These are phyloP conservation scores for Neonectria ditissima DNA, from an alignment of 2,329 filamentous ascomycete species.

Conservation along the genomic window DNA sequence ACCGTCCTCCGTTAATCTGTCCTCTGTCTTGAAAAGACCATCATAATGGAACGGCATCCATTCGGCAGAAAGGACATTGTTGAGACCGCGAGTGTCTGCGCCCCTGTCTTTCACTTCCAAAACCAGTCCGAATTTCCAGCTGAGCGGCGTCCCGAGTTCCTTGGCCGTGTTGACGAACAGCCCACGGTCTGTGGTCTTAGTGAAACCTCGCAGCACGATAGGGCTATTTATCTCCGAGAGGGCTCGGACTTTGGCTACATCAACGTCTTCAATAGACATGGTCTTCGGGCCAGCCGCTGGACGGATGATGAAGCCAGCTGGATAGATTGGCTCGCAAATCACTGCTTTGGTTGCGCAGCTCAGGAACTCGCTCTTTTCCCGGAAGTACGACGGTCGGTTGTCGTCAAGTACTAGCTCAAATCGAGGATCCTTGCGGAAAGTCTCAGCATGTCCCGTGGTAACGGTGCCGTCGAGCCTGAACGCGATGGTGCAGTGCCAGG, in stretches of 20 bases:
- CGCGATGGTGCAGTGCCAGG: slow-evolving; percentile 65
- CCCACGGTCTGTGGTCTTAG: slow-evolving; percentile 57
- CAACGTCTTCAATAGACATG: slow-evolving; percentile 55
- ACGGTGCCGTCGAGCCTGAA: slow-evolving; percentile 57
- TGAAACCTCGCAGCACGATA: slow-evolving; percentile 64
- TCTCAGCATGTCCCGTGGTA: slow-evolving; percentile 51
- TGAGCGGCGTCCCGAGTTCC: slow-evolving; percentile 60
- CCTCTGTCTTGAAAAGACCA: slow-evolving; percentile 66
- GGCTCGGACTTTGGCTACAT: slow-evolving; percentile 57
- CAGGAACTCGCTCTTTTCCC: slow-evolving; percentile 60
- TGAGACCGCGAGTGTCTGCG: slow-evolving; percentile 56
- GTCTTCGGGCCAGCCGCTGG: slow-evolving; percentile 48
- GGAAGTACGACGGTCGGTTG: slow-evolving; percentile 61
- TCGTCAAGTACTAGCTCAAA: slow-evolving; percentile 61
- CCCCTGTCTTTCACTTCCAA: slow-evolving; percentile 64
- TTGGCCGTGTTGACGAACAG: slow-evolving; percentile 59
- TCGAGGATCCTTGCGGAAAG: slow-evolving; percentile 51
- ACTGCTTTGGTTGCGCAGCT: slow-evolving; percentile 57
- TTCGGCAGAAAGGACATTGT: slow-evolving; percentile 65
- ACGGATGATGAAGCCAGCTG: slow-evolving; percentile 56
- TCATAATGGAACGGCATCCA: slow-evolving; percentile 70
- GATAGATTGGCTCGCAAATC: slow-evolving; percentile 60
- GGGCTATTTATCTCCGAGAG: slow-evolving; percentile 65
- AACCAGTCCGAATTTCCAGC: slow-evolving; percentile 66
- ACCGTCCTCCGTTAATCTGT: slow-evolving; percentile 48